phyloP scores from a whole-genome alignment of 768 basidiomycete species.

The Cyclocybe aegerita region DNA sequence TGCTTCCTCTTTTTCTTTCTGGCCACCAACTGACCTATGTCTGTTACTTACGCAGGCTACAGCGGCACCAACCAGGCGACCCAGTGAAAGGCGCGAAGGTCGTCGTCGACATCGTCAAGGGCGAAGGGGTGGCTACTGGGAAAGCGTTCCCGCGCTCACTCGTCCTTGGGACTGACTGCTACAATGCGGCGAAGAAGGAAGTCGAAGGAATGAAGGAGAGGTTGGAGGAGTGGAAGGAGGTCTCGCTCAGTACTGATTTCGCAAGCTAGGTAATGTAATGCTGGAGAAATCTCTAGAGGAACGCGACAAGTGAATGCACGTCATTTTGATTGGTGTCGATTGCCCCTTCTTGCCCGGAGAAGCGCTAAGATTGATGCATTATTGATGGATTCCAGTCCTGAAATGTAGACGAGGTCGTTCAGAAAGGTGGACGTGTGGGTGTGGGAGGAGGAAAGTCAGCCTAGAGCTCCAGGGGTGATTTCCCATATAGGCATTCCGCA shows the following conservation, averaged over 20 bases:
- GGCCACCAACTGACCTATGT: neutral
- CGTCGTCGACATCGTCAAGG: slow-evolving; percentile 28
- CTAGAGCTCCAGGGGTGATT: no score
- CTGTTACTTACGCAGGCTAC: slow-evolving; percentile 13
- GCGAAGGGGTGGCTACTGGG: slow-evolving; percentile 25
- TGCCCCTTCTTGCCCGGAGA: no score
- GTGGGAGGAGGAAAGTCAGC: no score
- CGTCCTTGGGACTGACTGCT: slow-evolving; percentile 26
- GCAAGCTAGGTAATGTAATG: accelerated
- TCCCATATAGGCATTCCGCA: no score
- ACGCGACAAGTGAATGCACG: no score
- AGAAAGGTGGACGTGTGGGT: no score
- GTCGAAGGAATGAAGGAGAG: slow-evolving; percentile 4
- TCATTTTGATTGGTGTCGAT: no score
- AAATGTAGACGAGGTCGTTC: no score
- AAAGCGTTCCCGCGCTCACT: slow-evolving; percentile 25
- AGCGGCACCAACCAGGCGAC: slow-evolving; percentile 33
- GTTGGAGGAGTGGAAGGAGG: slow-evolving; percentile 30
- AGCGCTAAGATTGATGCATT: no score
- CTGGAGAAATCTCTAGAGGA: no score
- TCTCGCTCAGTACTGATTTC: slow-evolving; percentile 18
- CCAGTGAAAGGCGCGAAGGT: slow-evolving; percentile 29
- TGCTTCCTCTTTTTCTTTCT: neutral
- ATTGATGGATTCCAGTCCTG: no score
- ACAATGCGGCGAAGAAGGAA: slow-evolving; percentile 15